Evolutionary conservation across 371 early-diverging fungal species (phyloP).

Genomic region (Mortierella polycephala): DNA sequence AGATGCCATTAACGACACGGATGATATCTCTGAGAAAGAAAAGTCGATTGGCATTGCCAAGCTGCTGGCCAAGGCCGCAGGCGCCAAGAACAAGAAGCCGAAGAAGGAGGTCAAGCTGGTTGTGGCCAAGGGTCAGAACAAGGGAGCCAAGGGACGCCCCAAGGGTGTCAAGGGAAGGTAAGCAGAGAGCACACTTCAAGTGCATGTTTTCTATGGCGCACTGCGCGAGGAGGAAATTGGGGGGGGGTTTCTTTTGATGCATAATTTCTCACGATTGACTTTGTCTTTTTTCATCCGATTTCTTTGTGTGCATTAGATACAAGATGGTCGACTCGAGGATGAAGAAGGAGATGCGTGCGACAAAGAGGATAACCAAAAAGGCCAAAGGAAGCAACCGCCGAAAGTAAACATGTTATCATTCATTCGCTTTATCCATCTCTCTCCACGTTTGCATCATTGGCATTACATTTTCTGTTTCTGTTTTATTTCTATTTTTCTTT

Average conservation of each 20-base stretch:
- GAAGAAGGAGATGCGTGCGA: constrained; percentile 93
- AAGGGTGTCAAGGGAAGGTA: constrained; percentile 95
- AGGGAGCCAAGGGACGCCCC: constrained; percentile 93
- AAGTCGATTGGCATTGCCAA: constrained; percentile 87
- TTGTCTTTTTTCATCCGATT: constrained; percentile 1
- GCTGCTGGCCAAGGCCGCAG: constrained; percentile 71
- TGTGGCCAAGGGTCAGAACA: constrained; percentile 90
- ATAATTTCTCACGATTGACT: constrained; percentile 4
- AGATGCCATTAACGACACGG: constrained; percentile 83
- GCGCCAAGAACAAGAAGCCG: constrained; percentile 74
- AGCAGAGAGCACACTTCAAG: neutral
- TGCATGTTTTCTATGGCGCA: neutral
- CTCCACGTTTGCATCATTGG: neutral
- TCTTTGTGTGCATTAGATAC: constrained; percentile 24
- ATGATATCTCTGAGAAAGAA: constrained; percentile 89
- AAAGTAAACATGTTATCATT: constrained; percentile 17
- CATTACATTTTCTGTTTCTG: constrained; percentile 3
- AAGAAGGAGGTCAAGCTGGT: constrained; percentile 86
- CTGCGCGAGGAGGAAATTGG: neutral
- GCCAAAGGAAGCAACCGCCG: constrained; percentile 59
- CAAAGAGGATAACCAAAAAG: constrained; percentile 78
- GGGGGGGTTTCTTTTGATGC: neutral
- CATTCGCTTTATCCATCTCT: too few species aligned
- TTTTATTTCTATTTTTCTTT: neutral
- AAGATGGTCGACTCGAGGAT: constrained; percentile 95